These are phyloP conservation scores for Cucumis cinereus DNA, from an alignment of 306 rosid genomes.

Conservation along the genomic window DNA sequence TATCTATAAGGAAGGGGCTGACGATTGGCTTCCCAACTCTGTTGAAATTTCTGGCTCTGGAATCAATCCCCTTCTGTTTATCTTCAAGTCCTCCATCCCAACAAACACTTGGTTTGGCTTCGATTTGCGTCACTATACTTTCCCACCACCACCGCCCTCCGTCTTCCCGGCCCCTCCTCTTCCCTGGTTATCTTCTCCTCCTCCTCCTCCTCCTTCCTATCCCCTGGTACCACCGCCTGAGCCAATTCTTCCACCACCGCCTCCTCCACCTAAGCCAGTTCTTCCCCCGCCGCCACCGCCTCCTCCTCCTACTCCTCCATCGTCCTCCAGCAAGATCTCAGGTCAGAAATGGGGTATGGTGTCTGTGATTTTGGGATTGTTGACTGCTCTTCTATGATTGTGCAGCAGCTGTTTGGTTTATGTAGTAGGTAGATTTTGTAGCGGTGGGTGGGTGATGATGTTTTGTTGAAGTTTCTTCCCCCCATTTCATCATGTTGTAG, in stretches of 20 bases:
- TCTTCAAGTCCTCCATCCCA: conserved; percentile 3
- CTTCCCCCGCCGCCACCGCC: background rate
- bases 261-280: background rate
- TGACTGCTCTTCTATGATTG: background rate
- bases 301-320: background rate
- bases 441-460: background rate
- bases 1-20: background rate
- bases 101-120: conserved; percentile 6
- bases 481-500: background rate
- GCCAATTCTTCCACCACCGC: background rate
- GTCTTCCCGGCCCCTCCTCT: background rate
- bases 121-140: background rate
- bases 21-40: conserved; percentile 2
- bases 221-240: background rate
- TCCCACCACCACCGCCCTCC: background rate
- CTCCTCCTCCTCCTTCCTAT: background rate
- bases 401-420: background rate
- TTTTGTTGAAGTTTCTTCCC: background rate
- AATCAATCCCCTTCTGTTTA: background rate
- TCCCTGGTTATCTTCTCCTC: background rate
- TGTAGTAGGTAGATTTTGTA: background rate
- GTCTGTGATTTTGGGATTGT: background rate
- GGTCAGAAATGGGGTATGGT: background rate
- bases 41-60: conserved; percentile 8
- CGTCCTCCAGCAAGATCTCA: background rate